Conservation (phyloP, 2,329 filamentous ascomycete genomes). For the Claviceps spartinae region DNA sequence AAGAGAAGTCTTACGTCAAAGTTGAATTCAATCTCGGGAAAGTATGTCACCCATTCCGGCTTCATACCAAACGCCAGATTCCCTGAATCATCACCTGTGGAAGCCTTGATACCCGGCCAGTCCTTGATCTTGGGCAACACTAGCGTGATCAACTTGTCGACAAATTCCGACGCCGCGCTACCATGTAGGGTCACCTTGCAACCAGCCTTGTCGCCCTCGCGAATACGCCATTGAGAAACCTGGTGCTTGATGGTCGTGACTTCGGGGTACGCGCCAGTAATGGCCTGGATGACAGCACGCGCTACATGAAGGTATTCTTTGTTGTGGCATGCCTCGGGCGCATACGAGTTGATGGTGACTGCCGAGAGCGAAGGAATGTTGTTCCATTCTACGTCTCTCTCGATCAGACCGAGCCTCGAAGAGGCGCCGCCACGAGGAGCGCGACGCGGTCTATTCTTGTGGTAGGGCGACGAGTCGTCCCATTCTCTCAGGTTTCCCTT, state of each 20-base stretch:
- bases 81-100: conserved; percentile 72
- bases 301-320: conserved; percentile 68
- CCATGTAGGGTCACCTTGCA: conserved; percentile 67
- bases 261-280: conserved; percentile 62
- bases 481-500: conserved; percentile 64
- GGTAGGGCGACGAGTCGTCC: conserved; percentile 87
- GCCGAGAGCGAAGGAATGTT: conserved; percentile 74
- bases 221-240: conserved; percentile 63
- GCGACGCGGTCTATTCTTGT: conserved; percentile 76
- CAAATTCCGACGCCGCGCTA: conserved; percentile 75
- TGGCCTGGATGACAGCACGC: conserved; percentile 70
- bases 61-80: conserved; percentile 76
- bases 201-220: conserved; percentile 56
- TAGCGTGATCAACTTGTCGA: conserved; percentile 79
- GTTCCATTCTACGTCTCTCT: conserved; percentile 61
- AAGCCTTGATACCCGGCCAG: conserved; percentile 55
- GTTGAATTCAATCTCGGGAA: conserved; percentile 90
- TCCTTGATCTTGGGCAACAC: conserved; percentile 95
- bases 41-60: conserved; percentile 62
- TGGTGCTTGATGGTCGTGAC: conserved; percentile 57
- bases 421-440: conserved; percentile 61
- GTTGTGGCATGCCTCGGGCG: conserved; percentile 57
- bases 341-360: conserved; percentile 65
- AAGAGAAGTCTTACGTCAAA: conserved; percentile 57
- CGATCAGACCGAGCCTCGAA: conserved; percentile 56